A percentile compares a stretch with the other conserved stretches of the same genome.
Evolutionary conservation across 2,329 filamentous ascomycete species (phyloP).

Genomic region (Cordyceps farinosa): DNA sequence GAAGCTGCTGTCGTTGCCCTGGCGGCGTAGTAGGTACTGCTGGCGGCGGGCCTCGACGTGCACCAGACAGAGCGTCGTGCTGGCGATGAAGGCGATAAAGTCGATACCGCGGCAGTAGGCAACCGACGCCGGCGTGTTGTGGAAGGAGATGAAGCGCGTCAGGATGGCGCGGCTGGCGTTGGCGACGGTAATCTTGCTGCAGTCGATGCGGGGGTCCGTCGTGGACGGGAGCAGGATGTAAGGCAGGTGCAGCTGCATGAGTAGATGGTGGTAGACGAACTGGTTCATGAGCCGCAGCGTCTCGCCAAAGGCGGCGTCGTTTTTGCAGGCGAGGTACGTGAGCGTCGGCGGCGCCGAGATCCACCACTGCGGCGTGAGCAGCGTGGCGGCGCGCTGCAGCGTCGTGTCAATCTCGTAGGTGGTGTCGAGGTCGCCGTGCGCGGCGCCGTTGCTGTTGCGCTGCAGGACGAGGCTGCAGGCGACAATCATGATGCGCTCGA

Average conservation of each 20-base stretch:
- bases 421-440: conserved; percentile 25
- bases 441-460: conserved; percentile 35
- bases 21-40: neutral
- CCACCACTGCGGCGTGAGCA: conserved; percentile 49
- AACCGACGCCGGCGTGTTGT: conserved; percentile 35
- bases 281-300: conserved; percentile 40
- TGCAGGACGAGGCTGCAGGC: conserved; percentile 44
- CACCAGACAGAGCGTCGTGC: conserved; percentile 46
- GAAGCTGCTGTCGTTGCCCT: conserved; percentile 20
- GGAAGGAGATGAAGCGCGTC: conserved; percentile 43
- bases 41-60: conserved; percentile 38
- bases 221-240: conserved; percentile 43
- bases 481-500: conserved; percentile 43
- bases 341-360: conserved; percentile 25
- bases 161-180: conserved; percentile 49
- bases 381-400: conserved; percentile 40
- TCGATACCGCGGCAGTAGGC: conserved; percentile 47
- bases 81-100: conserved; percentile 47
- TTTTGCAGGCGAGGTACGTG: conserved; percentile 19
- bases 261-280: conserved; percentile 47
- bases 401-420: conserved; percentile 44
- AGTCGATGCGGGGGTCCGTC: conserved; percentile 37
- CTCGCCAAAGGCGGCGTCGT: conserved; percentile 27
- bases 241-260: conserved; percentile 52
- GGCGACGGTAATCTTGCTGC: conserved; percentile 43